phyloP scores from a whole-genome alignment of 2,329 filamentous ascomycete genomes.

The Cryoendolithus antarcticus region DNA sequence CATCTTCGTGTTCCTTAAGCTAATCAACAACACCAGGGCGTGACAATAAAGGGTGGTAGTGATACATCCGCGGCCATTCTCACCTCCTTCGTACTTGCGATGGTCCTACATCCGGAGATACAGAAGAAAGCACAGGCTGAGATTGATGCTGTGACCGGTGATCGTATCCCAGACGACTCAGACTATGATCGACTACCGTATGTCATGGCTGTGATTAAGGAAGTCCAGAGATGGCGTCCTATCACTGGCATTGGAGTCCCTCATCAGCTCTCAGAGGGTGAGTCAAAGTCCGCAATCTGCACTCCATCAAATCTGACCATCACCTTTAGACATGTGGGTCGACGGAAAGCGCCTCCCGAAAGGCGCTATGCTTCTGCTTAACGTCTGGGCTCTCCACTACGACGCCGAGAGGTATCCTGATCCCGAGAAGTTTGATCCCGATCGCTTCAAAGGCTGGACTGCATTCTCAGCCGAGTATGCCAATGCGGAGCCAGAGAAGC shows the following conservation, averaged over 20 bases:
- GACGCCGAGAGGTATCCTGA: constrained; percentile 11
- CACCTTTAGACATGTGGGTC: too few relatives aligned
- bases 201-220: constrained; percentile 21
- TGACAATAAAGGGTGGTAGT: constrained; percentile 14
- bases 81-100: constrained; percentile 24
- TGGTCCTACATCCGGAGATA: constrained; percentile 18
- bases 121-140: constrained; percentile 21
- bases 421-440: constrained; percentile 20
- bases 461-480: constrained; percentile 26
- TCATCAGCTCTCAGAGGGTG: constrained; percentile 31
- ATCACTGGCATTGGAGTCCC: constrained; percentile 20
- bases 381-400: constrained; percentile 25
- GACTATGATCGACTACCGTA: constrained; percentile 23
- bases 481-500: constrained; percentile 21
- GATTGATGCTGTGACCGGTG: constrained; percentile 20
- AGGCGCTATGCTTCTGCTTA: constrained; percentile 27
- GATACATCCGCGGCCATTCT: constrained; percentile 17
- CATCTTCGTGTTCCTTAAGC: too few relatives aligned
- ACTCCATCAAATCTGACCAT: too few relatives aligned
- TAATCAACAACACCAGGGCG: too few relatives aligned
- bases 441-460: constrained; percentile 15
- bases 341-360: constrained; percentile 31
- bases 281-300: too few relatives aligned
- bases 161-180: constrained; percentile 16
- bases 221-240: constrained; percentile 24